Percentiles rank a stretch among this genome's conserved stretches.
phyloP scores from a whole-genome alignment of 441 rosid genomes.

The Populus hybrid region DNA sequence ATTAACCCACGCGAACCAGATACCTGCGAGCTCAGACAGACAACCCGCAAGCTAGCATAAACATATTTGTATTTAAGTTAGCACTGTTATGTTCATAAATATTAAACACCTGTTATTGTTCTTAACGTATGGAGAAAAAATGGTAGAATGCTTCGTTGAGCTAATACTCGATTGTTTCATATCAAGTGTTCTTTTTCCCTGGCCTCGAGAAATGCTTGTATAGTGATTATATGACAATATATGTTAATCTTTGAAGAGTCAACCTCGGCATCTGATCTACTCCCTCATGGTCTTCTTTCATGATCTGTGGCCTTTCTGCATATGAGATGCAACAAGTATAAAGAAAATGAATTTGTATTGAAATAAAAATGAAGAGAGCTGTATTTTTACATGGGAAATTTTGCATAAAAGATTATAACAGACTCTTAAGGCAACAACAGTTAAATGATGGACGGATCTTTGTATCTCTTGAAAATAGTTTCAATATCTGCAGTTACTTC shows the following conservation, averaged over 20 bases:
- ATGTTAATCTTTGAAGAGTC: background rate
- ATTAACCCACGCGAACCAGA: no score
- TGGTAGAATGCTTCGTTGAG: no score
- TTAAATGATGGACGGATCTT: conserved; percentile 65
- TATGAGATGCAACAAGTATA: background rate
- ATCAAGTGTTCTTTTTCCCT: no score
- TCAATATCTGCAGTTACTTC: conserved; percentile 72
- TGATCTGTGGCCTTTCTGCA: background rate
- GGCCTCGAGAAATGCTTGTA: no score
- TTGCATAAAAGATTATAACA: background rate
- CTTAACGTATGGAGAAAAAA: no score
- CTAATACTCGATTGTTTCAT: no score
- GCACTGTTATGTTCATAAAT: no score
- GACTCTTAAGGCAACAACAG: background rate
- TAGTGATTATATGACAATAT: background rate
- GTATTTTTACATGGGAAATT: background rate
- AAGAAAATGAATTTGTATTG: background rate
- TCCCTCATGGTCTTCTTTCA: background rate
- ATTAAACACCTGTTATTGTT: no score
- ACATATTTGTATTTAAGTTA: no score
- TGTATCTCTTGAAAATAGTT: conserved; percentile 59
- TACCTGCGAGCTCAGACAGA: no score
- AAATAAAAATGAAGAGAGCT: background rate
- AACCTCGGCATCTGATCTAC: background rate
- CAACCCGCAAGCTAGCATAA: no score